Evolutionary conservation across 345 rosid species (phyloP), one percentile per base, ranked within the genome.

Genomic region (Pistacia integerrima): DNA sequence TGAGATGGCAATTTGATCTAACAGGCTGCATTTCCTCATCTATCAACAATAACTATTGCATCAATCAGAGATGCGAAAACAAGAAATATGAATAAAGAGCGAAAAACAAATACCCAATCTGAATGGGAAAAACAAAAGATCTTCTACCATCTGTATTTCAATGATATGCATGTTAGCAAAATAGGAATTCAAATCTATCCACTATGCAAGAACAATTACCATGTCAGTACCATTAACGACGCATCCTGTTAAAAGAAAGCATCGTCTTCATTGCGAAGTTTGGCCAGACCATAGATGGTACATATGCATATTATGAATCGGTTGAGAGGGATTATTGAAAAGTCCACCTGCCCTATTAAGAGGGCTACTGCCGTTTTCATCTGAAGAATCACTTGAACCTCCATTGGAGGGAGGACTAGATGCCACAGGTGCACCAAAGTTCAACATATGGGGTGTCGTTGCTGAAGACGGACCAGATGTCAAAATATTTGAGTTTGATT

Each of bases 331-430:
- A 59, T 82, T 85, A 41, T 73, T 78, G 73, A 82, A 88, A 49
- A 81, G 74, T 76, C 82, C 87, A 1, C 87, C 46, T n/a, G 74
- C 76, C 11, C 83, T 79, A 72, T 86, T 80, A 36, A 85, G 72
- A 28, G 91, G 90, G 75, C 91, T 88, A 73, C 81, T 81, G 13
- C 90, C 97, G 30, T 91, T 88, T 41, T 87, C 94, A 36, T 88
- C 97, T 5, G 97, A 93, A 33, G 98, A 92, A 56, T 89, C 94
- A 4, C 97, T 92, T 2, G 98, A 88, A 30, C 78, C 88, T 51
- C 93, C 97, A 60, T 91, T 92, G 46, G 97, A 87, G 22, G 86
- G 80, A 65, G 94, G 89, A 77, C 94, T 96, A 25, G 82, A 81
- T 2, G 77, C 81, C 65, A 77, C 74, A 38, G 90, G 87, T n/a